Base-by-base conservation (phyloP, 768 basidiomycete genomes). In the Boletus edulis region DNA sequence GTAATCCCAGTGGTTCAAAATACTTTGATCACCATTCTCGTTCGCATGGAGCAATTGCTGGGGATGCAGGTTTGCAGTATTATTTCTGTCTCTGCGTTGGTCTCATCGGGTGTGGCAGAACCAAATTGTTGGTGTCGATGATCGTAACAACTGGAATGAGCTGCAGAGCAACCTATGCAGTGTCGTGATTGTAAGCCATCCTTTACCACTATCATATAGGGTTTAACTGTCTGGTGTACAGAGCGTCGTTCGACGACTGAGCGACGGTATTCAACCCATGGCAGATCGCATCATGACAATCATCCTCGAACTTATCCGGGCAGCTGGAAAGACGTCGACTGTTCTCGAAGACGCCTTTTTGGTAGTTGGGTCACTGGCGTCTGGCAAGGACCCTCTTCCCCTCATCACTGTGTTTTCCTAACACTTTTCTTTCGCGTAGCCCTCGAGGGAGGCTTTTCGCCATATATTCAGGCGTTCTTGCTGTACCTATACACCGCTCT, bases 131-230 rank as follows among this genome's bases (percentile, higher is more conserved):
- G 97, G 97, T 42, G 78, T 86, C 17, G 97, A 99, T 72, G 97
- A 99, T 67, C 86, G 92, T 58, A 95, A 94, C 73, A 99, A 97
- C 76, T 97, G 96, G 94, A 97, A 97, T 67, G 96, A 99, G 69
- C 79, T 99, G 24, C 95, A 97, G 70, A 88, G 92, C 73, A 97
- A 96, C 74, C 81, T 98, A 62, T 97, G 94, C 70, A 86, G 88
- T 60, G 90, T 97, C 45, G 79, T 91, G 50, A 89, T 92, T 51
- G 92, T 93, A 66, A 67, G 90, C 76, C 40, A 7, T 40, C 8
- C 7, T 29, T 13, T 47, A 44, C 20, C 8, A 14, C 20, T 13
- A 35, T 20, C 35, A 29, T 18, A 29, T 46, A 11, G 37, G 0
- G 27, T 38, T 50, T 60, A 31, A 51, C 49, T 40, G 27, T 58